A percentile compares a stretch with the other conserved stretches of the same genome.
These are phyloP conservation scores for Ascochyta rabiei DNA, from an alignment of 2,329 filamentous ascomycete genomes.

Conservation along the genomic window DNA sequence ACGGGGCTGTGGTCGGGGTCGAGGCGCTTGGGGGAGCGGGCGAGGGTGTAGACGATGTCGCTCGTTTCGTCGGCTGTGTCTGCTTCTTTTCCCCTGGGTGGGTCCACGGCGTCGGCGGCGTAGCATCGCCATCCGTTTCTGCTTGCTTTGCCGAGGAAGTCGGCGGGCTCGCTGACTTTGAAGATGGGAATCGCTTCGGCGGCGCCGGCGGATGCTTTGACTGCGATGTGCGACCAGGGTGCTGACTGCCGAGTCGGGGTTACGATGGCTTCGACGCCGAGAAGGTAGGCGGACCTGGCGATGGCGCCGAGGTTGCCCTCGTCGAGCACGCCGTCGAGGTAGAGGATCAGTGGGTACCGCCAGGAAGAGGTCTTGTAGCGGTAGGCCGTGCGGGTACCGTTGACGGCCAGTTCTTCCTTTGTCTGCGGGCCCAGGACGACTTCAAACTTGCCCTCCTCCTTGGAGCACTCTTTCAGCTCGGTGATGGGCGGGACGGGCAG, in stretches of 20 bases:
- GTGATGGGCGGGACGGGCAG: slow-evolving; percentile 74
- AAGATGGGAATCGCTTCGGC: slow-evolving; percentile 80
- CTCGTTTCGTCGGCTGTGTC: slow-evolving; percentile 18
- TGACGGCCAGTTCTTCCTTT: slow-evolving; percentile 74
- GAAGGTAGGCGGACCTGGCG: slow-evolving; percentile 83
- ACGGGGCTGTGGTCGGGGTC: slow-evolving; percentile 37
- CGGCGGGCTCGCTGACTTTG: slow-evolving; percentile 67
- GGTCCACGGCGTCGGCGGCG: slow-evolving; percentile 63
- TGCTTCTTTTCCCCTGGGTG: slow-evolving; percentile 42
- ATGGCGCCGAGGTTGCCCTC: slow-evolving; percentile 91
- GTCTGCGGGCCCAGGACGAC: slow-evolving; percentile 67
- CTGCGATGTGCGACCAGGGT: slow-evolving; percentile 73
- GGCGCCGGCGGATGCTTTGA: slow-evolving; percentile 89
- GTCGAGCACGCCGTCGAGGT: slow-evolving; percentile 80
- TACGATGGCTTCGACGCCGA: slow-evolving; percentile 85
- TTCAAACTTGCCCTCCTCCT: slow-evolving; percentile 42
- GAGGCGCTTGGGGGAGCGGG: slow-evolving; percentile 28
- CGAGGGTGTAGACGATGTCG: slow-evolving; percentile 33
- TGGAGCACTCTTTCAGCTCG: slow-evolving; percentile 59
- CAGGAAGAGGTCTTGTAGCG: slow-evolving; percentile 49
- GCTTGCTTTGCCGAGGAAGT: slow-evolving; percentile 73
- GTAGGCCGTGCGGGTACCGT: slow-evolving; percentile 67
- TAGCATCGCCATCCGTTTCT: slow-evolving; percentile 82
- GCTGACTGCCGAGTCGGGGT: slow-evolving; percentile 75
- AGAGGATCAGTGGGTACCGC: slow-evolving; percentile 72